Evolutionary conservation across 345 rosid genomes (phyloP), one percentile per base, ranked within the genome.

Genomic region (Abelmoschus esculentus): DNA sequence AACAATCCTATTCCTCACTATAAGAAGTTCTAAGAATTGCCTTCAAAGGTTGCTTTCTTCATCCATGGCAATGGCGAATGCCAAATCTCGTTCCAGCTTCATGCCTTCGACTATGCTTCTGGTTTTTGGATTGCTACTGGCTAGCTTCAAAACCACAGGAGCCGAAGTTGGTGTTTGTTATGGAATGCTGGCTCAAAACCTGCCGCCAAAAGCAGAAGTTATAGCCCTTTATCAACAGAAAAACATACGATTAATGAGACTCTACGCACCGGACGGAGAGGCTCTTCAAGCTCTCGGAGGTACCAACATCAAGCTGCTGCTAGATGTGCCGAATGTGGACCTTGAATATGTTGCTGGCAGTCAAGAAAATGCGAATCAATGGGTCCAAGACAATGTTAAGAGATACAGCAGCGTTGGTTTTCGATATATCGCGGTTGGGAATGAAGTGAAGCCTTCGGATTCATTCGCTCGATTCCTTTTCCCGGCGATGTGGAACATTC

Each of bases 121-220:
- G 10, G 12, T 60, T 60, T 32, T 60, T 15, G 65, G 65, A 18
- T 32, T 60, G 42, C 22, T 60, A 12, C 1, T 60, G 65, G 44
- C 22, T 32, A 32, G 32, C 65, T 32, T 60, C 22, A 60, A 32
- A 32, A n/a, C 65, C 65, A 60, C 65, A 60, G 86, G 46, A 72
- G 89, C 82, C 7, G 86, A 88, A 65, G 77, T 83, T 38, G 95
- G 95, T 64, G 89, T 86, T 50, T 89, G 92, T 71, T 89, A 91
- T 67, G 95, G 95, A 32, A 84, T 72, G 84, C 1, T 1, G 0
- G 91, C 91, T 8, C 63, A 86, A 74, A 79, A 83, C 75, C 46
- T 89, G 1, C 91, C 92, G 36, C 55, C 87, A 31, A 54, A 74
- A 7, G 38, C 75, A n/a, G 87, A 85, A 49, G 87, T 83, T 0